Percentiles rank a stretch among this genome's conserved stretches.
Evolutionary conservation across 768 basidiomycete genomes (phyloP).

Genomic region (Russula sp.): DNA sequence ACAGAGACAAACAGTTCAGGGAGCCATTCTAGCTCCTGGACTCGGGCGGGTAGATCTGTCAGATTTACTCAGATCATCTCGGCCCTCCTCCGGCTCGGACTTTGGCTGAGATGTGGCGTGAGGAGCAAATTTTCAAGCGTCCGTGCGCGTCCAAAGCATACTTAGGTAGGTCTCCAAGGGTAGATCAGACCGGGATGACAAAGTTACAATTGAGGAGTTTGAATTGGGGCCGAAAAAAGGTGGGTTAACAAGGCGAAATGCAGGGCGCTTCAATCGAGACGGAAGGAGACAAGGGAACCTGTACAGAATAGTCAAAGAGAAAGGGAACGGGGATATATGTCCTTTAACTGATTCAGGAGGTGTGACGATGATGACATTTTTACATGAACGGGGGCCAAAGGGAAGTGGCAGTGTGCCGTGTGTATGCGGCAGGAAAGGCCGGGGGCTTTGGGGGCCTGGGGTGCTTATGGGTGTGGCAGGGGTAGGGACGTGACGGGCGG

Average conservation of each 20-base stretch:
- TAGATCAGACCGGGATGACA: background rate
- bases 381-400: background rate
- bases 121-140: background rate
- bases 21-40: background rate
- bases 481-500: background rate
- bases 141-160: background rate
- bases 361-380: background rate
- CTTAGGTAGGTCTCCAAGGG: background rate
- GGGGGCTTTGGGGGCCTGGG: background rate
- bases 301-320: background rate
- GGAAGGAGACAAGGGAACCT: background rate
- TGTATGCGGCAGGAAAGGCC: background rate
- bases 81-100: background rate
- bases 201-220: background rate
- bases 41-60: background rate
- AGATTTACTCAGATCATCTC: constrained; percentile 3
- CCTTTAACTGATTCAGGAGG: background rate
- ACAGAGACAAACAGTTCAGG: constrained; percentile 12
- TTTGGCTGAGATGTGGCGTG: constrained; percentile 14
- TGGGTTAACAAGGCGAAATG: background rate
- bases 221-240: background rate
- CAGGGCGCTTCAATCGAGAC: background rate
- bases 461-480: background rate
- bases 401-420: background rate
- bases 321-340: too few species aligned